Base-by-base conservation (phyloP, 2,329 filamentous ascomycete species). In the Exophiala xenobiotica region DNA sequence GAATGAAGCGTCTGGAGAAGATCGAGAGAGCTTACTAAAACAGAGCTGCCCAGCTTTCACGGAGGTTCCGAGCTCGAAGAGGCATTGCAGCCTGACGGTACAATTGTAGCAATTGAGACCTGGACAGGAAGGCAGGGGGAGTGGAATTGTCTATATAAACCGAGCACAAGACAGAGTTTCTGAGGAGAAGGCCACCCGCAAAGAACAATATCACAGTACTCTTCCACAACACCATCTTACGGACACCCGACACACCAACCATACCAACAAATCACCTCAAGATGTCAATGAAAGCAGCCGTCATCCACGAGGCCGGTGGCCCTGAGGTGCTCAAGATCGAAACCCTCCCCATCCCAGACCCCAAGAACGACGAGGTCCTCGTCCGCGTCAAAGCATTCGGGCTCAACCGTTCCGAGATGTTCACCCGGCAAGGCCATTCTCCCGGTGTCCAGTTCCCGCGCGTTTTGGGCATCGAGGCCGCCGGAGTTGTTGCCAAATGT, bases 391-490 rank as follows among this genome's bases (percentile, higher is more conserved):
- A 70, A 45, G 74, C 70, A 12, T 71, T 73, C 53, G 74, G 74
- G n/a, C 68, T 77, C 55, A 76, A 77, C 54, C 70, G 73, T 14
- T 68, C 67, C 43, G 73, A 76, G 54, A 65, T 76, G 53, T 75
- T 72, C 66, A 77, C 74, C 6, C 70, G 74, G 9, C 71, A 73
- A 51, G 74, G 73, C 26, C 66, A 71, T 59, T 71, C 68, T 5
- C 70, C 68, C 5, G 63, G 59, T 11, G 65, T 76, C 37, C 39
- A 59, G 6, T 74, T 75, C 46, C 73, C 74, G 0, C 70, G 71
- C 29, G 67, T 77, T 27, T 62, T 76, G 3, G 74, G 75, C 31
- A 77, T 77, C 57, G 75, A 78, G 64, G 73, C 71, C 14, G 64
- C 68, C 6, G 75, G 75, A 1, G 55, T 65, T 6, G 68, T 76